These are phyloP conservation scores for Ophiocordyceps australis DNA, from an alignment of 2,329 filamentous ascomycete genomes.

Conservation along the genomic window DNA sequence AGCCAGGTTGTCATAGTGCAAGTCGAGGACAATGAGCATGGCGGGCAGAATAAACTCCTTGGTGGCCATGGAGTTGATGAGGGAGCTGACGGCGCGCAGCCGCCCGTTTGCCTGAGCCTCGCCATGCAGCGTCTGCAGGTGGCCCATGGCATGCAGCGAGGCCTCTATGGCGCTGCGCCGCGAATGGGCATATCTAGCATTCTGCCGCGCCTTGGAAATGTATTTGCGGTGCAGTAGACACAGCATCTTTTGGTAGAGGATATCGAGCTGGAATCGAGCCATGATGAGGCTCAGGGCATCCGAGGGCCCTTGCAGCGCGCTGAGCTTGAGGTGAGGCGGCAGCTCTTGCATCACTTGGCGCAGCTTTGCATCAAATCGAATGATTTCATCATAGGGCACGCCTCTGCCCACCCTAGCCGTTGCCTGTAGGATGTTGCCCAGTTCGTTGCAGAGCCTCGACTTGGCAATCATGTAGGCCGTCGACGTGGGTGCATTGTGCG, in stretches of 20 bases:
- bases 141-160: constrained; percentile 61
- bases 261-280: constrained; percentile 68
- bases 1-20: constrained; percentile 49
- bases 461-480: constrained; percentile 68
- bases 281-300: constrained; percentile 77
- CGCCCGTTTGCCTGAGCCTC: constrained; percentile 59
- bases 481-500: constrained; percentile 53
- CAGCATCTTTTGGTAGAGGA: constrained; percentile 75
- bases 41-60: constrained; percentile 76
- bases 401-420: constrained; percentile 36
- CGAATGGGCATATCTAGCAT: constrained; percentile 69
- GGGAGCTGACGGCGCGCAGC: constrained; percentile 57
- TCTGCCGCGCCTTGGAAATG: constrained; percentile 57
- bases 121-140: constrained; percentile 56
- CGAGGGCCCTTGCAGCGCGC: constrained; percentile 53
- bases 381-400: constrained; percentile 44
- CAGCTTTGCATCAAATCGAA: constrained; percentile 42
- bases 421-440: constrained; percentile 54
- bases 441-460: constrained; percentile 45
- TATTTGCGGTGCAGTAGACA: constrained; percentile 83
- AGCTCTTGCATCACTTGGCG: constrained; percentile 46
- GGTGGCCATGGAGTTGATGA: constrained; percentile 60
- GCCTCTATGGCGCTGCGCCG: constrained; percentile 73
- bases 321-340: constrained; percentile 63
- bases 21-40: constrained; percentile 68